These are phyloP conservation scores for Candida nemodendra DNA, from an alignment of 805 yeast genomes.

Conservation along the genomic window DNA sequence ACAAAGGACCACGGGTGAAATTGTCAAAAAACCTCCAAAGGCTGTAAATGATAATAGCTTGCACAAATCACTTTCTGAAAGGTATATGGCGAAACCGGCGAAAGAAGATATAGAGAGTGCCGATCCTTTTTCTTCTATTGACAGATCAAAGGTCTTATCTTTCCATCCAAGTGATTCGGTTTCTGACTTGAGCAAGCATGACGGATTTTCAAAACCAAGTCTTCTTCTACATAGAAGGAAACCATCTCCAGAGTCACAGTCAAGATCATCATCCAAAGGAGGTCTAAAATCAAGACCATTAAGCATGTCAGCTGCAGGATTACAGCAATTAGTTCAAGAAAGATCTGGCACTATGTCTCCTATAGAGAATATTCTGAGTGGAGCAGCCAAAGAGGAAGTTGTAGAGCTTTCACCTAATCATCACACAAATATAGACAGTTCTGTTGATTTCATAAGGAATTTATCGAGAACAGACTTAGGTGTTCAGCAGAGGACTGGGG, in stretches of 20 bases:
- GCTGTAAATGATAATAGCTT: conserved; percentile 7
- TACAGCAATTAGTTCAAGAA: conserved; percentile 13
- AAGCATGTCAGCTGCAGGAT: conserved; percentile 35
- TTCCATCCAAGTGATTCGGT: conserved; percentile 18
- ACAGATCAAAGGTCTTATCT: conserved; percentile 35
- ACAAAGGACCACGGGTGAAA: conserved; percentile 17
- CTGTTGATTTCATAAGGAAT: conserved; percentile 38
- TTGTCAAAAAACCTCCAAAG: not conserved
- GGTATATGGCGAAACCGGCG: conserved; percentile 4
- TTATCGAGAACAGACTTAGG: conserved; percentile 35
- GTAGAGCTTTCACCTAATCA: conserved; percentile 33
- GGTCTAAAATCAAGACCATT: conserved; percentile 30
- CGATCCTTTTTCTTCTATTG: conserved; percentile 46
- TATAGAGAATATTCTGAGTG: conserved; percentile 29
- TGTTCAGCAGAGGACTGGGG: conserved; percentile 26
- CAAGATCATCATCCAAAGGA: conserved; percentile 3
- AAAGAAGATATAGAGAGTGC: conserved; percentile 4
- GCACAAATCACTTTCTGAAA: conserved; percentile 20
- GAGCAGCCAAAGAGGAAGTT: conserved; percentile 32
- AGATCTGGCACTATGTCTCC: conserved; percentile 14
- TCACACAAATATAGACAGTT: conserved; percentile 32
- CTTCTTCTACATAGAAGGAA: conserved; percentile 5
- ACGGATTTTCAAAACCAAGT: conserved; percentile 8
- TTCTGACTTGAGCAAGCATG: conserved; percentile 10
- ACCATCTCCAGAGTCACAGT: conserved; percentile 11